phyloP scores from a whole-genome alignment of 345 rosid species.

The Passiflora organensis region DNA sequence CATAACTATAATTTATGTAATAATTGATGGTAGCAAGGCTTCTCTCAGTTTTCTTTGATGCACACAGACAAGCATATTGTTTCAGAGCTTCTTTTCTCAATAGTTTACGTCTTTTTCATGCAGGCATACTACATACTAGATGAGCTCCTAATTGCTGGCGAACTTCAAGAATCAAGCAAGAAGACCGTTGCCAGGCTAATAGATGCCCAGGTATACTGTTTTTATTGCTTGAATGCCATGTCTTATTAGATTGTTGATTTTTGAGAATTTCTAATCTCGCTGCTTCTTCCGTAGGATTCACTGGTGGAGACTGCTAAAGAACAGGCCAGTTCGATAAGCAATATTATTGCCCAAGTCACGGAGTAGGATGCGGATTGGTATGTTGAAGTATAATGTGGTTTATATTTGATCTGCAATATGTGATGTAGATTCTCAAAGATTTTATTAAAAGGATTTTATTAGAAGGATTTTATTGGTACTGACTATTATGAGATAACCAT shows the following conservation, averaged over 20 bases:
- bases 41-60: too few relatives aligned
- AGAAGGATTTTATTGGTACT: too few relatives aligned
- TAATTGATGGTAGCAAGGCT: too few relatives aligned
- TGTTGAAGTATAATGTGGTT: neutral
- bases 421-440: too few relatives aligned
- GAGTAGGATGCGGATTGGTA: conserved; percentile 36
- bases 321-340: conserved; percentile 78
- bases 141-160: conserved; percentile 89
- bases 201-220: conserved; percentile 64
- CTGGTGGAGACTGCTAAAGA: conserved; percentile 96
- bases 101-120: conserved; percentile 17
- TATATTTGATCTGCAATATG: too few relatives aligned
- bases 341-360: conserved; percentile 89
- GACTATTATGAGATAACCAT: too few relatives aligned
- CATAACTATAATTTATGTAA: too few relatives aligned
- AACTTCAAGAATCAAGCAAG: conserved; percentile 96
- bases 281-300: conserved; percentile 51
- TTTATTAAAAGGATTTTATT: too few relatives aligned
- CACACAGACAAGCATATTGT: too few relatives aligned
- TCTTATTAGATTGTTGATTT: neutral
- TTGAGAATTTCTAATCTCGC: neutral
- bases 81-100: conserved; percentile 1
- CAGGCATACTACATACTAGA: conserved; percentile 91
- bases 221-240: neutral
- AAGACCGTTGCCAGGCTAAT: conserved; percentile 81